Evolutionary conservation across 805 yeast genomes (phyloP).

Genomic region (Torulaspora delbrueckii): DNA sequence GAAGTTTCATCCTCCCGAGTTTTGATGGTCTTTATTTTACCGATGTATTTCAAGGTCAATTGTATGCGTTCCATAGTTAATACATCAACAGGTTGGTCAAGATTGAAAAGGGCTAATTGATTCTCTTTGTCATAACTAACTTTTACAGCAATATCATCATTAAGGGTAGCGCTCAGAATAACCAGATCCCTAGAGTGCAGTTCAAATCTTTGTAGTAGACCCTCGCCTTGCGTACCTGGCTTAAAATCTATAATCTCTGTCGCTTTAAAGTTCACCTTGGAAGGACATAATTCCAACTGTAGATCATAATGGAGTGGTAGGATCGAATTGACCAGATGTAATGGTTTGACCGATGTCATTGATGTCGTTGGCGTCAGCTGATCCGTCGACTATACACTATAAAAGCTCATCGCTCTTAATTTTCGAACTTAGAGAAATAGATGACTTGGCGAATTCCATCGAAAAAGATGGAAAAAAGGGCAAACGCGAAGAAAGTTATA

Average conservation of each 20-base stretch:
- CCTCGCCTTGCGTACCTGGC: not conserved
- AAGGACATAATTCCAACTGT: constrained; percentile 38
- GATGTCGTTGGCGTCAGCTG: not conserved
- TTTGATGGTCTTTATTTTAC: constrained; percentile 46
- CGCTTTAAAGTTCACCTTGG: constrained; percentile 46
- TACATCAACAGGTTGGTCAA: constrained; percentile 3
- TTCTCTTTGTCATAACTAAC: constrained; percentile 22
- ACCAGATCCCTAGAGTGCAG: constrained; percentile 32
- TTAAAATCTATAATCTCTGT: constrained; percentile 11
- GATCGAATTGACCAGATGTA: constrained; percentile 25
- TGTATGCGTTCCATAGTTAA: not conserved
- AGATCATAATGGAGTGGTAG: constrained; percentile 38
- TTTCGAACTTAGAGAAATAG: not conserved
- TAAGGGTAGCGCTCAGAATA: constrained; percentile 38
- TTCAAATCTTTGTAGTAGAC: constrained; percentile 10
- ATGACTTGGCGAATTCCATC: not conserved
- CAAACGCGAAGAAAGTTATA: not conserved
- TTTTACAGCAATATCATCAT: constrained; percentile 22
- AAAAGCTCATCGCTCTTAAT: not conserved
- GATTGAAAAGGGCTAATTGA: constrained; percentile 10
- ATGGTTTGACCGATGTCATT: not conserved
- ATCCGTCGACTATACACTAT: not conserved
- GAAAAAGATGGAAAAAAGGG: constrained; percentile 5
- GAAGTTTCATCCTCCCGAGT: constrained; percentile 53
- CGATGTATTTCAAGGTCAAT: constrained; percentile 42